These are phyloP conservation scores for Dothistroma septosporum DNA, from an alignment of 2,329 filamentous ascomycete species.

Conservation along the genomic window DNA sequence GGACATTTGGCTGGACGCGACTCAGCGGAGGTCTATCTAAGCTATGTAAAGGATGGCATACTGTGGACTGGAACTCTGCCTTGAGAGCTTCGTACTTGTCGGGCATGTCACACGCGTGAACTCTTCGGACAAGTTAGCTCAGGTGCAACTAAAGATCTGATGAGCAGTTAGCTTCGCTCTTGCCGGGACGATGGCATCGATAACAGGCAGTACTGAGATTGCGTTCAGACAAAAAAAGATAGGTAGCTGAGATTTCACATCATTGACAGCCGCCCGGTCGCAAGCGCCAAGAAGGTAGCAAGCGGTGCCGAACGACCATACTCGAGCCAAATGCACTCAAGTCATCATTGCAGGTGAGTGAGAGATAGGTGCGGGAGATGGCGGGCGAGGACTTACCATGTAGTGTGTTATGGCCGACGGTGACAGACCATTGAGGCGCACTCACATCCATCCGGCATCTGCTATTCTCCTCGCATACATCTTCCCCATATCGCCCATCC, in stretches of 20 bases:
- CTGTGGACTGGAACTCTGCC: constrained; percentile 79
- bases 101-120: constrained; percentile 90
- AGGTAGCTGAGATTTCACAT: constrained; percentile 99
- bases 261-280: constrained; percentile 68
- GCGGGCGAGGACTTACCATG: constrained; percentile 35
- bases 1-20: constrained; percentile 65
- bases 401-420: not conserved
- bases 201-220: constrained; percentile 7
- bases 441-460: constrained; percentile 94
- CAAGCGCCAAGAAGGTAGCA: constrained; percentile 68
- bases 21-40: constrained; percentile 40
- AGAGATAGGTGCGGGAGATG: constrained; percentile 10
- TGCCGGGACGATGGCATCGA: not conserved
- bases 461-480: constrained; percentile 92
- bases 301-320: constrained; percentile 63
- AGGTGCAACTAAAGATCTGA: constrained; percentile 11
- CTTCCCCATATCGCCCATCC: constrained; percentile 99
- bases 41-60: constrained; percentile 52
- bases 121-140: constrained; percentile 54
- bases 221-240: constrained; percentile 76
- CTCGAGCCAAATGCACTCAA: constrained; percentile 99
- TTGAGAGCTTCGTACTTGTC: constrained; percentile 78
- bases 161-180: constrained; percentile 17
- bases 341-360: constrained; percentile 72
- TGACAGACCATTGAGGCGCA: constrained; percentile 13